Evolutionary conservation across 2,329 filamentous ascomycete genomes (phyloP).

Genomic region (Aplosporella prunicola): DNA sequence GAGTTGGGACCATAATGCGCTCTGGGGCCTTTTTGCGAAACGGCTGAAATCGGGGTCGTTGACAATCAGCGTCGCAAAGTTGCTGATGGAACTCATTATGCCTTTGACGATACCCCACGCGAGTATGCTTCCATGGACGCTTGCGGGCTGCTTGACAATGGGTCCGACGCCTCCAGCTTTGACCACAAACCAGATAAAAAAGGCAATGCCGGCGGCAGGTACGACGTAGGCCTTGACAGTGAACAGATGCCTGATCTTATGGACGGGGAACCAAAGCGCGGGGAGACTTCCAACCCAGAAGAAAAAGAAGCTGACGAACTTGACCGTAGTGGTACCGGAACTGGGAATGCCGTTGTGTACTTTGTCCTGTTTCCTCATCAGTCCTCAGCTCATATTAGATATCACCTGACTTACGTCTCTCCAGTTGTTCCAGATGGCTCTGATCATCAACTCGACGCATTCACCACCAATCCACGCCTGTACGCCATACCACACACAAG

Average conservation of each 20-base stretch:
- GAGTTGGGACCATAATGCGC: constrained; percentile 74
- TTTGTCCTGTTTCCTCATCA: constrained; percentile 34
- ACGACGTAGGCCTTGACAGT: constrained; percentile 83
- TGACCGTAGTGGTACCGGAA: constrained; percentile 63
- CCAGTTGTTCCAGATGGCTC: constrained; percentile 68
- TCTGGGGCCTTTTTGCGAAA: constrained; percentile 66
- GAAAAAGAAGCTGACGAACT: constrained; percentile 74
- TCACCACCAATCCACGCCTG: constrained; percentile 72
- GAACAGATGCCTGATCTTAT: constrained; percentile 81
- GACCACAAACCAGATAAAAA: constrained; percentile 79
- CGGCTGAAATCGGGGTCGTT: constrained; percentile 78
- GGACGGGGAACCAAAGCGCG: constrained; percentile 81
- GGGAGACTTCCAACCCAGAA: constrained; percentile 77
- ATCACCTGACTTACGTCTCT: constrained; percentile 27
- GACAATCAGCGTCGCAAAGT: constrained; percentile 77
- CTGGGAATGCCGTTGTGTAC: constrained; percentile 59
- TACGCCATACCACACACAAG: constrained; percentile 81
- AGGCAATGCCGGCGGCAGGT: constrained; percentile 71
- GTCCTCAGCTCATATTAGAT: neutral
- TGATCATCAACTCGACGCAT: constrained; percentile 84
- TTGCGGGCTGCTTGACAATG: constrained; percentile 61
- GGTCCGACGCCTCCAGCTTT: constrained; percentile 76
- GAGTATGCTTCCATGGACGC: constrained; percentile 55
- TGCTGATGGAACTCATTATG: constrained; percentile 82
- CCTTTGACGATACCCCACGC: constrained; percentile 77